Evolutionary conservation across 371 early-diverging fungal species (phyloP).

Genomic region (Funneliformis caledonium): DNA sequence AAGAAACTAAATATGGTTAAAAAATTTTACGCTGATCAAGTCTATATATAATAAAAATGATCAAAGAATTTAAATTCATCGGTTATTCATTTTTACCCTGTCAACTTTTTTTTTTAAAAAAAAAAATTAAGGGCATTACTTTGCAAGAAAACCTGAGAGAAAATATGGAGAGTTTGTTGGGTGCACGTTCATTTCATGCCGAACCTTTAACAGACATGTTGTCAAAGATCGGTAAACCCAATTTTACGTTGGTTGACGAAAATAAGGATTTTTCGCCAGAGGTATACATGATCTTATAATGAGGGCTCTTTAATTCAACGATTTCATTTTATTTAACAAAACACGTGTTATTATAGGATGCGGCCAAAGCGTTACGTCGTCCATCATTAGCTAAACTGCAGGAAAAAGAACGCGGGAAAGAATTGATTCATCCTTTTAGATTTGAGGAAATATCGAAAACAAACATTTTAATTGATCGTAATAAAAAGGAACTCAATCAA

Average conservation of each 20-base stretch:
- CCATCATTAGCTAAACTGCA: slow-evolving; percentile 74
- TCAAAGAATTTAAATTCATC: not conserved
- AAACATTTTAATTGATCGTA: slow-evolving; percentile 39
- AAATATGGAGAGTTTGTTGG: slow-evolving; percentile 88
- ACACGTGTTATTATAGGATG: slow-evolving; percentile 59
- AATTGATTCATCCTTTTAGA: slow-evolving; percentile 49
- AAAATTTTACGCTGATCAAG: not conserved
- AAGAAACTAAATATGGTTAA: slow-evolving; percentile 41
- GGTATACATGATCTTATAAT: slow-evolving; percentile 39
- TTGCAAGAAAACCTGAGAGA: slow-evolving; percentile 67
- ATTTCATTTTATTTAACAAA: not conserved
- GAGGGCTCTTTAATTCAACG: not conserved
- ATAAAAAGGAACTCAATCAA: slow-evolving; percentile 43
- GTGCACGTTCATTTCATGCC: slow-evolving; percentile 52
- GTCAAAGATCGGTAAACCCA: slow-evolving; percentile 75
- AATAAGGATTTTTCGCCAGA: slow-evolving; percentile 68
- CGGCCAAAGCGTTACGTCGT: slow-evolving; percentile 78
- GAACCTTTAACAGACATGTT: slow-evolving; percentile 71
- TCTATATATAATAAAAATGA: slow-evolving; percentile 5
- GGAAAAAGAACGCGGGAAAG: slow-evolving; percentile 50
- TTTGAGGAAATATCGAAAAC: slow-evolving; percentile 39
- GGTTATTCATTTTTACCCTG: not conserved
- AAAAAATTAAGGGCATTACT: slow-evolving; percentile 51
- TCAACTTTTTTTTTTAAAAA: not conserved
- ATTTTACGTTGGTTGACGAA: slow-evolving; percentile 81